Base-by-base conservation (phyloP, 257 asterid genomes). In the Solanum raphanifolium region DNA sequence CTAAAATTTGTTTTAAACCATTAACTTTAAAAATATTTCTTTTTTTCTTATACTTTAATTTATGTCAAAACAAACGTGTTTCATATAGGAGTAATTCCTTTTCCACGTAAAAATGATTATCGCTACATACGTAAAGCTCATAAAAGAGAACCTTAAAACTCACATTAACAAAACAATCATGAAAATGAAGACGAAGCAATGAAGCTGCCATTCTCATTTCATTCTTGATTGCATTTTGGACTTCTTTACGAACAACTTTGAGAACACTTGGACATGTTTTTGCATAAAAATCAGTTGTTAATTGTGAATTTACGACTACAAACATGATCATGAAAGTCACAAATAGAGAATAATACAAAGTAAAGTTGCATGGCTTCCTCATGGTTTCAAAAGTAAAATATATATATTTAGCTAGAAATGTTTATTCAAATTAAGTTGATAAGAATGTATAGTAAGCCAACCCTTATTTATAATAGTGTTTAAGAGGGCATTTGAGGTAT, bases 161-260 rank as follows among this genome's bases (percentile, higher is more conserved):
- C 52, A 95, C 98, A 88, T 94, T 94, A 27, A 96, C 98, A 36
- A 95, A 95, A 88, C 97, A 95, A 81, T 94, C 98, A 11, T 94
- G 98, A 90, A 94, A 95, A 86, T 94, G 98, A 60, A 95, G 98
- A 29, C 98, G 92, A 86, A 94, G 93, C 89, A 95, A 78, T 82
- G 98, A 94, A 62, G 98, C 99, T 0, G 97, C 98, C 95, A 95
- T 96, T 86, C 98, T 91, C 90, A 90, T 93, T 90, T 96, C 99
- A 81, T 62, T 88, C 93, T 46, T 94, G 71, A 96, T 74, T 18
- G 98, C 96, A 9, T 86, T 94, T 25, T 5, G 88, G 5, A 95
- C 94, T 89, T 92, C 96, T 88, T 29, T 89, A n/a, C 96, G 92
- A 3, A 93, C 95, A 16, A 94, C 86, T 84, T 27, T 86, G 2